phyloP scores from a whole-genome alignment of 441 rosid genomes.

The Adansonia grandidieri region DNA sequence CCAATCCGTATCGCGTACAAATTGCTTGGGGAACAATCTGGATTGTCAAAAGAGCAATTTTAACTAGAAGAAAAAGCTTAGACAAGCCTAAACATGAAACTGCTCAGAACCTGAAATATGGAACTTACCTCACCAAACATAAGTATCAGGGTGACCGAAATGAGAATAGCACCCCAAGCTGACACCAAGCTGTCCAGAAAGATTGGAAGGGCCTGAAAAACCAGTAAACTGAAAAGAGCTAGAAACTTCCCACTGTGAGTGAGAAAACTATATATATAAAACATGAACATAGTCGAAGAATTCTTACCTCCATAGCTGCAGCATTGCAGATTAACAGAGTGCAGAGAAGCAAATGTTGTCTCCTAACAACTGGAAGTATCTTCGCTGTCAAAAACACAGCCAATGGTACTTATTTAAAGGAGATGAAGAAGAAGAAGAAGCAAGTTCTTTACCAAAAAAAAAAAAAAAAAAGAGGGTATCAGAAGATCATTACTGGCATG shows the following conservation, averaged over 20 bases:
- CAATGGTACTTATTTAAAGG: conserved; percentile 29
- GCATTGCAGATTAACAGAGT: conserved; percentile 74
- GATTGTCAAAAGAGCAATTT: neutral
- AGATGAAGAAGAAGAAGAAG: conserved; percentile 35
- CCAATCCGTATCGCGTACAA: conserved; percentile 61
- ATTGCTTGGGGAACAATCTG: conserved; percentile 64
- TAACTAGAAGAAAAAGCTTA: neutral
- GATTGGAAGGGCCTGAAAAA: conserved; percentile 67
- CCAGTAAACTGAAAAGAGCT: conserved; percentile 18
- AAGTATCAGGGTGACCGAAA: conserved; percentile 72
- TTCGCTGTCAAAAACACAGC: conserved; percentile 51
- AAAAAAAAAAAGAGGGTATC: neutral
- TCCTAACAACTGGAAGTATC: conserved; percentile 68
- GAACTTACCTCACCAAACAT: conserved; percentile 71
- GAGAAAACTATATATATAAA: neutral
- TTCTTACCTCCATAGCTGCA: conserved; percentile 72
- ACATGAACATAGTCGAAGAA: neutral
- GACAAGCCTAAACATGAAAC: neutral
- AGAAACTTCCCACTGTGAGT: neutral
- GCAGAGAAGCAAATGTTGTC: conserved; percentile 73
- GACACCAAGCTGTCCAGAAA: conserved; percentile 64
- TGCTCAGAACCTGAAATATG: neutral
- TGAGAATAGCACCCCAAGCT: conserved; percentile 71
- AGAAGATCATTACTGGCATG: conserved; percentile 37
- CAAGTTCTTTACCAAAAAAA: conserved; percentile 1